These are phyloP conservation scores for Trichoderma pleuroti DNA, from an alignment of 2,329 filamentous ascomycete genomes.

Conservation along the genomic window DNA sequence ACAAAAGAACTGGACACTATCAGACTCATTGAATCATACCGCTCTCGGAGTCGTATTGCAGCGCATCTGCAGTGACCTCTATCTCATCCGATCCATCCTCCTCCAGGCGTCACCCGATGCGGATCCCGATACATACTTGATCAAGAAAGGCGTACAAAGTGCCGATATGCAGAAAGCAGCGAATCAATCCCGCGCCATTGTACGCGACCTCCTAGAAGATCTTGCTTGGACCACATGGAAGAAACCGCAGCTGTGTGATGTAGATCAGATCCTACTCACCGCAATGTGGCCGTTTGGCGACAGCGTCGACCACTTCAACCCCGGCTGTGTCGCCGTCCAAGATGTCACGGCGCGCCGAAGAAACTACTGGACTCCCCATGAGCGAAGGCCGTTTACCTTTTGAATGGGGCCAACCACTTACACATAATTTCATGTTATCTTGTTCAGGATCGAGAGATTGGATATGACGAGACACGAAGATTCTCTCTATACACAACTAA, in stretches of 20 bases:
- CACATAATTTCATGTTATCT: background rate
- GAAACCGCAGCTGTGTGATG: conserved; percentile 49
- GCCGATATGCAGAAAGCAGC: conserved; percentile 21
- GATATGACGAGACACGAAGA: background rate
- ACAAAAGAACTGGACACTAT: conserved; percentile 2
- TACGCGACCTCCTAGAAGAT: conserved; percentile 40
- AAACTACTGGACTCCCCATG: conserved; percentile 26
- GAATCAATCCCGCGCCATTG: conserved; percentile 20
- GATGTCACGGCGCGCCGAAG: conserved; percentile 23
- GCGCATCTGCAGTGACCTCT: conserved; percentile 18
- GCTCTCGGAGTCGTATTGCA: conserved; percentile 9
- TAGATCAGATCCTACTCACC: conserved; percentile 56
- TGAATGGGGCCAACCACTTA: background rate
- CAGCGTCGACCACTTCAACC: conserved; percentile 48
- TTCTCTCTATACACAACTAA: background rate
- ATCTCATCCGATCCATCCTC: conserved; percentile 23
- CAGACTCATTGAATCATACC: conserved; percentile 18
- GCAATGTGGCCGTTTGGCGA: conserved; percentile 62
- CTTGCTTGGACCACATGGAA: conserved; percentile 61
- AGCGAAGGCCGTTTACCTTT: background rate
- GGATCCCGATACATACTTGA: conserved; percentile 8
- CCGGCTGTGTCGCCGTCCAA: conserved; percentile 31
- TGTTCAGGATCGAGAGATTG: background rate
- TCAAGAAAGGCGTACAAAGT: conserved; percentile 2
- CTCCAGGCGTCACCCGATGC: conserved; percentile 21